Evolutionary conservation across 495 filamentous ascomycete species (phyloP), one percentile per base, ranked within the genome.

Genomic region (Xylaria cubensis): DNA sequence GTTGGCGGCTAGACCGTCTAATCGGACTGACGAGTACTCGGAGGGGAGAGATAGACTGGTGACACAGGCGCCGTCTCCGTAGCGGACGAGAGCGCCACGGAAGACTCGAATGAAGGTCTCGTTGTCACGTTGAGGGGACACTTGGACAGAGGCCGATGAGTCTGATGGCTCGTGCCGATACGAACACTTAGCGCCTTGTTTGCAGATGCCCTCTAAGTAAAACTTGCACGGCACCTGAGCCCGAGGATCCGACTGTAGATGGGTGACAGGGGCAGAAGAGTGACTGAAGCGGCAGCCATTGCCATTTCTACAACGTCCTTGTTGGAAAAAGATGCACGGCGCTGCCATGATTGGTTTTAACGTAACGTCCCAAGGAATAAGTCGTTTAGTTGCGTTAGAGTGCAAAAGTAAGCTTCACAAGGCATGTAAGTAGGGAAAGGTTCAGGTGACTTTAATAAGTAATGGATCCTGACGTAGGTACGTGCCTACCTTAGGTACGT

Each of bases 211-310:
- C 62, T 64, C 29, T 36, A 26, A 5, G 41, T 64, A 75, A 62
- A 75, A 75, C 29, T 46, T 64, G 42, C 74, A 76, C 13, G 58
- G 64, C 9, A 74, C 29, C 36, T 72, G 72, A 15, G 74, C 51
- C 41, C 74, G 62, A 24, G 71, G 50, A 19, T 64, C 62, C 10
- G 62, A 41, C 62, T 24, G 39, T 64, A 41, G 17, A 39, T 56
- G 44, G 46, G 29, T 19, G 15, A 15, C 17, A 24, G 21, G 17
- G 26, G 48, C 44, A 15, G 48, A 24, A 24, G 19, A 12, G 65
- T 68, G 65, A 39, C 48, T 55, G 39, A 68, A 68, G 32, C 65
- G 65, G 36, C 65, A 68, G 48, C 29, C n/a, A 56, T 56, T 26
- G 1, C 65, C 65, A 21, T 68, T 68, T 24, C 65, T 68, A 10